Conservation (phyloP, 2,329 filamentous ascomycete genomes). For the Lecanicillium sp. region DNA sequence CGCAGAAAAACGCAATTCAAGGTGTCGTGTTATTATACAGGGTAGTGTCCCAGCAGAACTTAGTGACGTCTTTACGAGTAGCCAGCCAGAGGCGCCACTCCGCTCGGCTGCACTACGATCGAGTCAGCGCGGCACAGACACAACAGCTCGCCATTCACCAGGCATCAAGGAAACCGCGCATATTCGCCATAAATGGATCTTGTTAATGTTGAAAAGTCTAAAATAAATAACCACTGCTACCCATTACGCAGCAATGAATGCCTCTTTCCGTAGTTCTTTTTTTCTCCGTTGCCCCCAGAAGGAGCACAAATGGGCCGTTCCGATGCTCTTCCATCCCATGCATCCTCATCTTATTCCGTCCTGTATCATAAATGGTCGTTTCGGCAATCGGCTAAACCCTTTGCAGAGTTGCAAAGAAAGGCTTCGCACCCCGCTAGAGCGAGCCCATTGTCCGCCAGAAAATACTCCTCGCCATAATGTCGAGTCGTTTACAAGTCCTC, state of each 20-base stretch:
- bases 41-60: too few relatives aligned
- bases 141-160: too few relatives aligned
- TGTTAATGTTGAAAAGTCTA: too few relatives aligned
- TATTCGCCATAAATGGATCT: too few relatives aligned
- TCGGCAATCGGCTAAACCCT: constrained; percentile 2
- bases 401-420: background rate
- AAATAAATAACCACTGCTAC: too few relatives aligned
- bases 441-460: constrained; percentile 3
- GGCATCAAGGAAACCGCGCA: too few relatives aligned
- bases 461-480: constrained; percentile 9
- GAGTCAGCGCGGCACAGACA: too few relatives aligned
- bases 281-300: constrained; percentile 2
- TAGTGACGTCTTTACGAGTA: too few relatives aligned
- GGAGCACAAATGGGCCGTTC: constrained; percentile 6
- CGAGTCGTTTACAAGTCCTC: constrained; percentile 48
- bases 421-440: background rate
- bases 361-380: constrained; percentile 10
- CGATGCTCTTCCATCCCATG: constrained; percentile 2
- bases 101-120: too few relatives aligned
- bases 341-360: constrained; percentile 5
- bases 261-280: constrained; percentile 6
- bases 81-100: too few relatives aligned
- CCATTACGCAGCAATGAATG: constrained; percentile 5
- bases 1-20: too few relatives aligned
- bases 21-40: too few relatives aligned